A percentile compares a stretch with the other conserved stretches of the same genome.
phyloP scores from a whole-genome alignment of 2,329 filamentous ascomycete genomes.

The Aspergillus spinulosporus region DNA sequence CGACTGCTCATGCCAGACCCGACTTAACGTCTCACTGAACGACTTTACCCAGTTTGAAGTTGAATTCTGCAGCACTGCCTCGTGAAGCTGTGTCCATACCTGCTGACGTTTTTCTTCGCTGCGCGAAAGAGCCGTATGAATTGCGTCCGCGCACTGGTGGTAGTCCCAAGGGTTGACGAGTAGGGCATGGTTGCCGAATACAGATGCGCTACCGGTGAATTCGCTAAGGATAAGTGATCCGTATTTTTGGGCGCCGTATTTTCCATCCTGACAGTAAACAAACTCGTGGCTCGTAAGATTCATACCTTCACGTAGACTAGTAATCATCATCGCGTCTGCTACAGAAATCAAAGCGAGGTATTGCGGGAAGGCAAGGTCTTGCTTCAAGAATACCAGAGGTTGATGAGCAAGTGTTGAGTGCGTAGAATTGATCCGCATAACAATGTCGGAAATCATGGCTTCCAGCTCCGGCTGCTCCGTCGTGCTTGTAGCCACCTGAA shows the following conservation, averaged over 20 bases:
- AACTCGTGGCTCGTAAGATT: slow-evolving; percentile 95
- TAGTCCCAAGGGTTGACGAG: slow-evolving; percentile 97
- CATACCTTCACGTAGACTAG: slow-evolving; percentile 94
- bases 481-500: slow-evolving; percentile 89
- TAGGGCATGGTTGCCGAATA: slow-evolving; percentile 78
- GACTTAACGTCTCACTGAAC: slow-evolving; percentile 69
- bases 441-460: slow-evolving; percentile 86
- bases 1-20: slow-evolving; percentile 80
- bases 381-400: slow-evolving; percentile 88
- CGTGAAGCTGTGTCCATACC: slow-evolving; percentile 73
- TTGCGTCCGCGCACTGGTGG: slow-evolving; percentile 79
- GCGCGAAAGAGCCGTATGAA: slow-evolving; percentile 82
- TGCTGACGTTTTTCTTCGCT: slow-evolving; percentile 67
- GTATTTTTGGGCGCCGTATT: slow-evolving; percentile 70
- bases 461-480: slow-evolving; percentile 86
- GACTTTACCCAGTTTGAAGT: slow-evolving; percentile 83
- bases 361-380: slow-evolving; percentile 89
- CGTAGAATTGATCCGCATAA: slow-evolving; percentile 87
- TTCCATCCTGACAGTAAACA: slow-evolving; percentile 87
- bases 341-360: slow-evolving; percentile 89
- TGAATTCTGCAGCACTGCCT: slow-evolving; percentile 75
- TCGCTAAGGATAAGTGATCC: slow-evolving; percentile 90
- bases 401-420: slow-evolving; percentile 91
- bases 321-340: slow-evolving; percentile 90
- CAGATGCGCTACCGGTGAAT: slow-evolving; percentile 86